Evolutionary conservation across 177 flowering plant genomes (phyloP).

Genomic region (Tripterygium wilfordii): DNA sequence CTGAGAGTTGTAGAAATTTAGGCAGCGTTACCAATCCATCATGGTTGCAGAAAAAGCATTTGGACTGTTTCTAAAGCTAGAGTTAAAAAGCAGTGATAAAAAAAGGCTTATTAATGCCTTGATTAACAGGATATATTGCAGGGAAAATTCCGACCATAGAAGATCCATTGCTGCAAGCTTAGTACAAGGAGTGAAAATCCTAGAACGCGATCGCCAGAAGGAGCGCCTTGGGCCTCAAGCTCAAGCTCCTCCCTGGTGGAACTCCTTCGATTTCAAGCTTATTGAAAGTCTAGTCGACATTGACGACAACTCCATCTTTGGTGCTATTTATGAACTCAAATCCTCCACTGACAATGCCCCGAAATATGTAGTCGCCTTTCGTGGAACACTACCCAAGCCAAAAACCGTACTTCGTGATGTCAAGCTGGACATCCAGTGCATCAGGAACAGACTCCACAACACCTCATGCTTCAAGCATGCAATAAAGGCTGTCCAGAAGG

Average conservation of each 20-base stretch:
- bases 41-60: too few species aligned
- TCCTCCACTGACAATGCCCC: neutral
- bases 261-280: constrained; percentile 4
- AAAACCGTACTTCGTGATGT: neutral
- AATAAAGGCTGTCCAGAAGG: constrained; percentile 6
- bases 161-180: constrained; percentile 10
- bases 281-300: neutral
- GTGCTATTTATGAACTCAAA: constrained; percentile 6
- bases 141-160: constrained; percentile 4
- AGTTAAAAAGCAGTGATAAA: too few species aligned
- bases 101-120: too few species aligned
- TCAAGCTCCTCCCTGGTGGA: constrained; percentile 7
- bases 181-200: constrained; percentile 7
- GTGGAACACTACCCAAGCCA: constrained; percentile 4
- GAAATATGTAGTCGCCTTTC: constrained; percentile 7
- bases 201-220: constrained; percentile 10
- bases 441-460: constrained; percentile 3
- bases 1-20: too few species aligned
- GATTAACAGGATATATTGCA: neutral
- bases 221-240: neutral
- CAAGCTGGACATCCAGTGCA: neutral
- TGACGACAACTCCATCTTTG: constrained; percentile 4
- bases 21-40: too few species aligned
- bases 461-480: constrained; percentile 4
- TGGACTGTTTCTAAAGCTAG: too few species aligned